Conservation (phyloP, 139 green algal species). For the Diplosphaera chodatii region DNA sequence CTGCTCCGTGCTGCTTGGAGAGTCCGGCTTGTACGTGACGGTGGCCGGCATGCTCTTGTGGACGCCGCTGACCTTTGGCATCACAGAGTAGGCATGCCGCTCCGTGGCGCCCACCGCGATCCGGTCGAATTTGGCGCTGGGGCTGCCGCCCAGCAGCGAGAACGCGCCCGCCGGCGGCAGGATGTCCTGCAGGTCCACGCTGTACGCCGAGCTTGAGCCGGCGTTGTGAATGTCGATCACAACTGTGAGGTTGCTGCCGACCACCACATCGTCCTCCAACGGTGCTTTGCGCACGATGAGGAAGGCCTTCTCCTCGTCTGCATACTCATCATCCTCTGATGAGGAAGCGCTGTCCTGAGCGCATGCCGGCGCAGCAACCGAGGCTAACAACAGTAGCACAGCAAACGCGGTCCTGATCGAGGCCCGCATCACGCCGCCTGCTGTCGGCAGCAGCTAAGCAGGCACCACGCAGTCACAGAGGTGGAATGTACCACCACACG, state of each 20-base stretch:
- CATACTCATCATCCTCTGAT: not conserved
- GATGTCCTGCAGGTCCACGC: not conserved
- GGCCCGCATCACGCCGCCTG: not conserved
- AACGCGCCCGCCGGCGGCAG: not conserved
- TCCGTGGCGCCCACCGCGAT: not conserved
- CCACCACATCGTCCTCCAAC: not conserved
- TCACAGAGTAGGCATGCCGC: not conserved
- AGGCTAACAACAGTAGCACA: slow-evolving; percentile 18
- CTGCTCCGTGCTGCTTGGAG: not conserved
- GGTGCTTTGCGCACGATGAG: not conserved
- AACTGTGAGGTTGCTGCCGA: not conserved
- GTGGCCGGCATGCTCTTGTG: not conserved
- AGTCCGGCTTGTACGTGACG: not conserved
- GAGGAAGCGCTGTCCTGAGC: not conserved
- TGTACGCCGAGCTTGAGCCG: not conserved
- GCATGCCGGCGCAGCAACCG: not conserved
- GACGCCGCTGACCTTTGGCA: not conserved
- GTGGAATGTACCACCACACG: no score
- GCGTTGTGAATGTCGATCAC: slow-evolving; percentile 1
- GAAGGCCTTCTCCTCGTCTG: not conserved
- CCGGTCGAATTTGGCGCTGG: not conserved
- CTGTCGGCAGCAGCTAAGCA: no score
- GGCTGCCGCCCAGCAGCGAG: not conserved
- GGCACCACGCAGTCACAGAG: no score
- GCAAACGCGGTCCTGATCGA: not conserved